These are phyloP conservation scores for Filobasidium uniguttulatum DNA, from an alignment of 1,284 basidiomycete genomes.

Conservation along the genomic window DNA sequence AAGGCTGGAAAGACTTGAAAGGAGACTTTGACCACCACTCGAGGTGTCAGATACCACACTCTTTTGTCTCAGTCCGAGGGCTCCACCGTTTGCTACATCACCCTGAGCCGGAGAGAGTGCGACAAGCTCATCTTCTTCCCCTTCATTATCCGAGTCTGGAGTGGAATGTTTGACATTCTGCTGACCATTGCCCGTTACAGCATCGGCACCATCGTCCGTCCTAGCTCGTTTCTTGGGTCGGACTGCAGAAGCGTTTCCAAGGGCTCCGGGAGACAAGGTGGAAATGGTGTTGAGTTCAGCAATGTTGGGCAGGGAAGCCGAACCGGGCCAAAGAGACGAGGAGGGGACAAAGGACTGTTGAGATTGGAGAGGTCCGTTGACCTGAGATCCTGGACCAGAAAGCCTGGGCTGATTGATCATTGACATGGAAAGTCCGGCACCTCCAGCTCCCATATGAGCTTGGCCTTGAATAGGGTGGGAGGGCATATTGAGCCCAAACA, in stretches of 20 bases:
- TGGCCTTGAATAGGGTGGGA: not conserved
- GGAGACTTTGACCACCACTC: not conserved
- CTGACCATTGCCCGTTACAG: no score
- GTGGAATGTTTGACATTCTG: no score
- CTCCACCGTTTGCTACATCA: no score
- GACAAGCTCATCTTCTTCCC: no score
- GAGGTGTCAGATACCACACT: not conserved
- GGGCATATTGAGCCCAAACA: not conserved
- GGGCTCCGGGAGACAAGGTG: not conserved
- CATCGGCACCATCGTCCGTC: not conserved
- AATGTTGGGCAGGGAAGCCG: not conserved
- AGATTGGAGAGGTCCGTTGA: not conserved
- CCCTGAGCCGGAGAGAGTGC: no score
- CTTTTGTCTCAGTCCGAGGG: no score
- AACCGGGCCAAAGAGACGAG: not conserved
- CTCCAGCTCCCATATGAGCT: not conserved
- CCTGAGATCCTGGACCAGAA: not conserved
- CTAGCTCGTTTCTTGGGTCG: slow-evolving; percentile 1
- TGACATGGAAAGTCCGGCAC: not conserved
- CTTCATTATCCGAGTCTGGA: no score
- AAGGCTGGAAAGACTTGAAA: not conserved
- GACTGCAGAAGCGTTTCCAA: not conserved
- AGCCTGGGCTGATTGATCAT: not conserved
- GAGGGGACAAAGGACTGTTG: not conserved
- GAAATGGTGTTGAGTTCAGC: not conserved